phyloP scores from a whole-genome alignment of 1,284 basidiomycete genomes.

The Puccinia hordei region DNA sequence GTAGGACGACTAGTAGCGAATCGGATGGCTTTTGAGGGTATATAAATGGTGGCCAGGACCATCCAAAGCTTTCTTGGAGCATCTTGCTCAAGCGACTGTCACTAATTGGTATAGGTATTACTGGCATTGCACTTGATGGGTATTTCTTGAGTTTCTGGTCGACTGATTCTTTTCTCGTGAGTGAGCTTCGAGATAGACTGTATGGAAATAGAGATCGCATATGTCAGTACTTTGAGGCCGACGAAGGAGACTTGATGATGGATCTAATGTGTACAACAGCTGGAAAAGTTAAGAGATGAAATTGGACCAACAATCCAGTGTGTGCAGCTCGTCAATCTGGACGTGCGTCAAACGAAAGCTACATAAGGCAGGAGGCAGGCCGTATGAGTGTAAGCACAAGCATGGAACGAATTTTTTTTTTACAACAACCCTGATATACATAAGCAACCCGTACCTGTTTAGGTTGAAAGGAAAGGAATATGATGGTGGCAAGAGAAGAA shows the following conservation, averaged over 20 bases:
- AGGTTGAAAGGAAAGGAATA: too few species aligned
- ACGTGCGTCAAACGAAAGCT: too few species aligned
- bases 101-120: slow-evolving; percentile 5
- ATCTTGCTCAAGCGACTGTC: slow-evolving; percentile 6
- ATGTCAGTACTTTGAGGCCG: too few species aligned
- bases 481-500: too few species aligned
- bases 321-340: too few species aligned
- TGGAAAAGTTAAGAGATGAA: not conserved
- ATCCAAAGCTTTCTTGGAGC: slow-evolving; percentile 36
- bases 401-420: too few species aligned
- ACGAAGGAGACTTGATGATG: not conserved
- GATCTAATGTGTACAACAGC: not conserved
- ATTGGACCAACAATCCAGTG: not conserved
- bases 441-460: too few species aligned
- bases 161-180: not conserved
- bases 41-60: slow-evolving; percentile 29
- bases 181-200: not conserved
- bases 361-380: too few species aligned
- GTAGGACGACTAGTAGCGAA: not conserved
- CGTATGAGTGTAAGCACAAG: too few species aligned
- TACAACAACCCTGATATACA: too few species aligned
- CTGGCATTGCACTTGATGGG: not conserved
- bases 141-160: not conserved
- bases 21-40: not conserved
- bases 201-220: too few species aligned